Conservation (phyloP, 441 rosid species). For the Gossypium davidsonii region DNA sequence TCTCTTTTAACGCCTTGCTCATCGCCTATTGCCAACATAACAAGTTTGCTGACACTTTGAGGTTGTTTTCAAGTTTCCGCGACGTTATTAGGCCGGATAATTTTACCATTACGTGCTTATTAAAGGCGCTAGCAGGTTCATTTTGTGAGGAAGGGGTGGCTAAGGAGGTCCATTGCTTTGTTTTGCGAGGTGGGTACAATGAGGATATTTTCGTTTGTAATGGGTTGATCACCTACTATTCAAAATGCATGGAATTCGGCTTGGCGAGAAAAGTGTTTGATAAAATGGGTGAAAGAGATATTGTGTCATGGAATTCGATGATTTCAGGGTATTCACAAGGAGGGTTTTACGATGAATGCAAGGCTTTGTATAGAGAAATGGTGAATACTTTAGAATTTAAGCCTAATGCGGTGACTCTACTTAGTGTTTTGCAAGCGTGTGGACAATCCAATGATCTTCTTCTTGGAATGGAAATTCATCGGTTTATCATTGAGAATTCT, state of each 20-base stretch:
- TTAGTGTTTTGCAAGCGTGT: conserved; percentile 70
- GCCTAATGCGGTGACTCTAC: conserved; percentile 57
- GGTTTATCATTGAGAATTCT: conserved; percentile 30
- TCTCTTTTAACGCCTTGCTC: conserved; percentile 78
- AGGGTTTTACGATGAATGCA: conserved; percentile 60
- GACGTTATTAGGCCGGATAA: conserved; percentile 36
- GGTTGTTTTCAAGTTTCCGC: conserved; percentile 35
- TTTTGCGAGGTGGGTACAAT: conserved; percentile 38
- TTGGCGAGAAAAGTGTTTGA: conserved; percentile 60
- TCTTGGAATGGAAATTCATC: conserved; percentile 71
- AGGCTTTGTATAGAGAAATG: conserved; percentile 54
- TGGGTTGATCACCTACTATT: conserved; percentile 57
- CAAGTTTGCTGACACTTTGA: conserved; percentile 38
- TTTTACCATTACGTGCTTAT: conserved; percentile 46
- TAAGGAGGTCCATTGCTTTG: conserved; percentile 51
- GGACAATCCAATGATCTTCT: conserved; percentile 66
- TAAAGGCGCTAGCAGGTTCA: conserved; percentile 52
- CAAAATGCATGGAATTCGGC: conserved; percentile 38
- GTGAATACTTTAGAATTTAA: conserved; percentile 29
- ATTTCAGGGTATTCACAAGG: conserved; percentile 73
- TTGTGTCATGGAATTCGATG: conserved; percentile 83
- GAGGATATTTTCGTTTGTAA: conserved; percentile 53
- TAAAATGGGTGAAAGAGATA: conserved; percentile 53
- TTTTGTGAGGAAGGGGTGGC: conserved; percentile 31
- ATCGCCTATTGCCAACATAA: conserved; percentile 52